Percentiles rank a stretch among this genome's conserved stretches.
phyloP scores from a whole-genome alignment of 805 yeast genomes.

The Metschnikowia colocasiae region DNA sequence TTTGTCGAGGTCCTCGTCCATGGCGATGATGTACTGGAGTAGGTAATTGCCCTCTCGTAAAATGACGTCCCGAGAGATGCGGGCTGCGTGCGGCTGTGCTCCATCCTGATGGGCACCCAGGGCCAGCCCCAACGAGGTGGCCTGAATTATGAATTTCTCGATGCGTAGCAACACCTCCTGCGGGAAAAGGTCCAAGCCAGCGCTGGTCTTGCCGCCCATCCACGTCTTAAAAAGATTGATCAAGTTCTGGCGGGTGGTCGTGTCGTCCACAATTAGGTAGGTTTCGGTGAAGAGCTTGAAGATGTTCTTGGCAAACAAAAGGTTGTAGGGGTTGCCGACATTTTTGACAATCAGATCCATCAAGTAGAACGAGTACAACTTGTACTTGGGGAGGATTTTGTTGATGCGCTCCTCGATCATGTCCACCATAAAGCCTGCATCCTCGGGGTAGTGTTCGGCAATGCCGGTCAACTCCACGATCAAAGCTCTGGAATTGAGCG shows the following conservation, averaged over 20 bases:
- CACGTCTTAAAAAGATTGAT: conserved; percentile 42
- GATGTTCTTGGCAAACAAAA: conserved; percentile 33
- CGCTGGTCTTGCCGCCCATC: conserved; percentile 31
- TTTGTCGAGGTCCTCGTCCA: conserved; percentile 26
- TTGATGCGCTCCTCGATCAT: conserved; percentile 34
- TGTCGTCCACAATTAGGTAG: conserved; percentile 38
- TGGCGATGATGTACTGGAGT: conserved; percentile 32
- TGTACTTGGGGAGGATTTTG: conserved; percentile 37
- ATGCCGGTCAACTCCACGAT: conserved; percentile 38
- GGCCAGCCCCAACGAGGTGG: conserved; percentile 26
- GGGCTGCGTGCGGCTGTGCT: conserved; percentile 6
- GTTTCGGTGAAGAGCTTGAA: conserved; percentile 37
- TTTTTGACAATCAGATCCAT: conserved; percentile 42
- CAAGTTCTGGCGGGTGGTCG: conserved; percentile 35
- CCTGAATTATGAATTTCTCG: conserved; percentile 38
- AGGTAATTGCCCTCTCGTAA: conserved; percentile 36
- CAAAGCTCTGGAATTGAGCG: conserved; percentile 35
- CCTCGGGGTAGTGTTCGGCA: conserved; percentile 33
- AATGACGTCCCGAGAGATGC: conserved; percentile 27
- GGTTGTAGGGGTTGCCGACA: conserved; percentile 42
- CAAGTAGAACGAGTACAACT: conserved; percentile 33
- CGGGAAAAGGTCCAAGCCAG: conserved; percentile 36
- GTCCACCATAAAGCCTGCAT: conserved; percentile 32
- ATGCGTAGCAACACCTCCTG: conserved; percentile 26
- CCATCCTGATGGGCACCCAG: conserved; percentile 7